These are phyloP conservation scores for Endotrypanum monterogeii DNA, from an alignment of 208 protist genomes.

Conservation along the genomic window DNA sequence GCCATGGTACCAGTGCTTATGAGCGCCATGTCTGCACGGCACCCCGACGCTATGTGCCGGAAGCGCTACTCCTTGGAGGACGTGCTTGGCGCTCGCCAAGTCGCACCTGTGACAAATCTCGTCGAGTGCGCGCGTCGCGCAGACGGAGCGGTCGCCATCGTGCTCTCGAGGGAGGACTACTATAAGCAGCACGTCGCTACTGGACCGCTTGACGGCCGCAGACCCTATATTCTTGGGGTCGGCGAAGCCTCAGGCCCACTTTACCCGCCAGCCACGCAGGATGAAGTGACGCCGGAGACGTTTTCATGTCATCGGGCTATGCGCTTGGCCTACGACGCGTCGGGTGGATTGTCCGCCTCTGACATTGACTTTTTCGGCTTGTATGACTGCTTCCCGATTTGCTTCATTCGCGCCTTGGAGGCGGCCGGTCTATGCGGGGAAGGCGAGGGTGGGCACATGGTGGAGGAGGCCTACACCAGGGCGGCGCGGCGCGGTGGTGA, in stretches of 20 bases:
- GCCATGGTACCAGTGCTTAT: conserved; percentile 80
- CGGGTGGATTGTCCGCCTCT: conserved; percentile 38
- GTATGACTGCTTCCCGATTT: conserved; percentile 88
- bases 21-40: conserved; percentile 57
- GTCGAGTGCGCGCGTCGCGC: conserved; percentile 73
- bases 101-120: conserved; percentile 57
- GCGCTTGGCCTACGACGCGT: conserved; percentile 46
- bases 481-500: conserved; percentile 31
- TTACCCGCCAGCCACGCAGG: conserved; percentile 53
- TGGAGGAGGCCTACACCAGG: conserved; percentile 52
- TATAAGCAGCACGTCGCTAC: conserved; percentile 37
- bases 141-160: conserved; percentile 62
- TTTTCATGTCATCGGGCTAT: conserved; percentile 66
- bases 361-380: conserved; percentile 84
- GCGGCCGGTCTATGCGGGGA: conserved; percentile 53
- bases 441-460: conserved; percentile 57
- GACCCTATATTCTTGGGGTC: conserved; percentile 46
- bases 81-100: conserved; percentile 39
- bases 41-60: conserved; percentile 69
- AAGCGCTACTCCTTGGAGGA: conserved; percentile 48
- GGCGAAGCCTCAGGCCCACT: conserved; percentile 70
- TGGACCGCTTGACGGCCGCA: conserved; percentile 3
- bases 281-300: conserved; percentile 51
- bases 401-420: conserved; percentile 75
- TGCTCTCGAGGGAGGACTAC: conserved; percentile 54